Conservation (phyloP, 176 grass and related monocot species). For the Thalia dealbata region DNA sequence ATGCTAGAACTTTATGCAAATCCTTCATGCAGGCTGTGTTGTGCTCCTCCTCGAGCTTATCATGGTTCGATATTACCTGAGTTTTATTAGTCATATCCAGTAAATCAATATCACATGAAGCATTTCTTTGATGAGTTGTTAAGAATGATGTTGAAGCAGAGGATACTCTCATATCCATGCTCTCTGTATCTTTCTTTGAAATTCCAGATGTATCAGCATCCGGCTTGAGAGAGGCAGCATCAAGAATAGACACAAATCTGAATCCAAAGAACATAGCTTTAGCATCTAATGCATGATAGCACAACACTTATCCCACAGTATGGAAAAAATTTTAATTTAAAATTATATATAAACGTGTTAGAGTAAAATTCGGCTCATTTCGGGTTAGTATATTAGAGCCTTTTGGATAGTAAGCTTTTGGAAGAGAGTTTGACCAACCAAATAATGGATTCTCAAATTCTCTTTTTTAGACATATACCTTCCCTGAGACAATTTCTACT, state of each 20-base stretch:
- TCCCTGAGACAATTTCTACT: too few species aligned
- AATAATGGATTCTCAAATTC: too few species aligned
- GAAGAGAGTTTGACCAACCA: too few species aligned
- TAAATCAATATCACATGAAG: conserved; percentile 9
- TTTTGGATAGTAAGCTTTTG: too few species aligned
- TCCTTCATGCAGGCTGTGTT: conserved; percentile 32
- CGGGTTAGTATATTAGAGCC: too few species aligned
- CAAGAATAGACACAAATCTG: conserved; percentile 80
- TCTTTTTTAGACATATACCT: too few species aligned
- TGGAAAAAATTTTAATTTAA: too few species aligned
- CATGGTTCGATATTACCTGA: conserved; percentile 13
- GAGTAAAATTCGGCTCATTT: too few species aligned
- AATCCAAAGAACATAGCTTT: conserved; percentile 22
- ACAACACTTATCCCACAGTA: too few species aligned
- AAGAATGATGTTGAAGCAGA: conserved; percentile 28
- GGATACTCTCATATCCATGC: conserved; percentile 54
- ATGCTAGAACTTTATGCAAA: conserved; percentile 29
- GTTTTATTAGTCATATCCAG: conserved; percentile 26
- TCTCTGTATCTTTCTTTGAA: conserved; percentile 40
- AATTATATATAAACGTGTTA: too few species aligned
- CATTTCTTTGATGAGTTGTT: conserved; percentile 21
- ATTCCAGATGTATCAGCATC: conserved; percentile 31
- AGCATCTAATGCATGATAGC: neutral
- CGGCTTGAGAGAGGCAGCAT: conserved; percentile 63
- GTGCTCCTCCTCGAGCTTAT: conserved; percentile 25